Base-by-base conservation (phyloP, 805 yeast species). In the Isabelozyma gotoi region DNA sequence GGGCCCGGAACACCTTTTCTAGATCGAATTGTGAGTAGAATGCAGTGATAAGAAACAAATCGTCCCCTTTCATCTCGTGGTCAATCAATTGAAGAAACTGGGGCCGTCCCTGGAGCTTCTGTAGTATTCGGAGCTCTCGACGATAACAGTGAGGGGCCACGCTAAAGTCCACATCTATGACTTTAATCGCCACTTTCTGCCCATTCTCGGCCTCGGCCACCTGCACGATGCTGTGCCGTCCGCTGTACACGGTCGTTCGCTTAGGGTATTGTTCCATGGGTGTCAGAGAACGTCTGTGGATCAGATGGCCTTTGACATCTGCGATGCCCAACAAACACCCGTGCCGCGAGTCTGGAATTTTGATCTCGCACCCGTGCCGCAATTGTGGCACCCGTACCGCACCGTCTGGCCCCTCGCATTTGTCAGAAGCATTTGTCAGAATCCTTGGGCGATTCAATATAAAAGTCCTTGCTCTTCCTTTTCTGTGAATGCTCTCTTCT, bases 161-260 rank as follows among this genome's bases (percentile, higher is more conserved):
- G 29, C 51, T 43, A 19, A 70, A 51, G 46, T 71, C 77, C 29
- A 49, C 52, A 47, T 71, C 76, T 7, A 70, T 71, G 5, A 64
- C 56, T 44, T 71, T 71, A 40, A 71, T 51, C 3, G 69, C 69
- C n/a, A 62, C 51, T 24, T 24, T 10, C n/a, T n/a, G 29, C n/a
- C n/a, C n/a, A n/a, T 10, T 4, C 5, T 24, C 12, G 29, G 29
- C 29, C n/a, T 24, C 29, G 29, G 29, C 29, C 29, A 24, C 29
- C 10, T 24, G 29, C n/a, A 24, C 12, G 29, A 24, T 24, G 29
- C 29, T 24, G 29, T 24, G 29, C n/a, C n/a, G 29, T 4, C 29
- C 29, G 29, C 29, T 24, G 29, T 24, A 24, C 29, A 24, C 29
- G 8, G 29, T 24, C 10, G 29, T 5, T n/a, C 29, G 29, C 8